Base-by-base conservation (phyloP, 2,329 filamentous ascomycete genomes). In the Neonectria ditissima region DNA sequence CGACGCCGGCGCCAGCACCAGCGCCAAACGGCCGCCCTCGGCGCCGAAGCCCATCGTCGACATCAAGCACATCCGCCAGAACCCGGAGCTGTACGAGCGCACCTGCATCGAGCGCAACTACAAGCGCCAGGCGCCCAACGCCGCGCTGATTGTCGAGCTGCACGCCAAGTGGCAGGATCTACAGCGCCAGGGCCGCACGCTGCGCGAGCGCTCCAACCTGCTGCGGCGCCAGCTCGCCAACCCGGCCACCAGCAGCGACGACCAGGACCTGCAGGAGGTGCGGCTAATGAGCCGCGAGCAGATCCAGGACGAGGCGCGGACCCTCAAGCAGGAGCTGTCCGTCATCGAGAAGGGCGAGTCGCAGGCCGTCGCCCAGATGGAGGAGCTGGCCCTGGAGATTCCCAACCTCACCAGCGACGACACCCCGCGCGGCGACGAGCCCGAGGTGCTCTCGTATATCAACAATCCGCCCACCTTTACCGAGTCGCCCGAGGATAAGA, bases 101-200 rank as follows among this genome's bases (percentile, higher is more conserved):
- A 98, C 97, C 75, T 97, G 93, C 79, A 77, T 91, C 63, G 90
- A 94, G 69, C 89, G 96, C 70, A 97, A 97, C 78, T 97, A 97
- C 80, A 84, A 76, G 62, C 70, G 78, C 26, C 86, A 87, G 67
- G 81, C 85, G 39, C 73, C 78, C 14, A 83, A 89, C 70, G 87
- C 89, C 0, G 76, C 80, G 9, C 84, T 80, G 57, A 91, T 92
- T 70, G 79, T 81, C 56, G 76, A 77, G 9, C 80, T 91, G 9
- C 86, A 87, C 70, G 79, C 81, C n/a, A 76, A 85, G 78, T 89
- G 86, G 84, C 84, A 87, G 71, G 77, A 78, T n/a, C 80, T 89
- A 37, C 90, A 92, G 75, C 81, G 80, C 51, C 84, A 88, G 56
- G 87, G 85, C 13, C 86, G 89, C 32, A 79, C 82, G 30, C 79